These are phyloP conservation scores for Colletotrichum musae DNA, from an alignment of 2,329 filamentous ascomycete species.

Conservation along the genomic window DNA sequence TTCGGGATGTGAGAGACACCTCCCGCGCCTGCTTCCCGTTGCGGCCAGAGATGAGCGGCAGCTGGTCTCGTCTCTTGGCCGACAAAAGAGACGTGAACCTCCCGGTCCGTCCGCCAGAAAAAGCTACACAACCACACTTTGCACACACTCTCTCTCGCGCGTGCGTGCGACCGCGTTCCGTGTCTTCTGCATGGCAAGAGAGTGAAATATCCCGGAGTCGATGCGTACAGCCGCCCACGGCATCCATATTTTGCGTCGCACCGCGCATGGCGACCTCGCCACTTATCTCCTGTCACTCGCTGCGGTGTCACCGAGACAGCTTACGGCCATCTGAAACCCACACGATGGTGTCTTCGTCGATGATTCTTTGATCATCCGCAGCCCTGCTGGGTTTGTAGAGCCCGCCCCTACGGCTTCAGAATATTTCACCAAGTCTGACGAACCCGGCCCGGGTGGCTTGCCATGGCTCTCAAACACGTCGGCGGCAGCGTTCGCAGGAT, in stretches of 20 bases:
- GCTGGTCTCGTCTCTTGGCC: constrained; percentile 40
- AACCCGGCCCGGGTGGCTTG: not conserved
- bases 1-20: constrained; percentile 1
- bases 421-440: not conserved
- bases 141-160: constrained; percentile 51
- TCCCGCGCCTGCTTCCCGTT: constrained; percentile 6
- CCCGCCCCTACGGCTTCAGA: constrained; percentile 31
- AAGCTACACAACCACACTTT: constrained; percentile 42
- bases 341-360: constrained; percentile 40
- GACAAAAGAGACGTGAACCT: constrained; percentile 21
- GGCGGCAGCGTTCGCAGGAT: constrained; percentile 20
- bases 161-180: constrained; percentile 48
- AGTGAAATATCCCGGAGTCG: constrained; percentile 51
- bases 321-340: constrained; percentile 51
- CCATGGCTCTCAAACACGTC: constrained; percentile 9
- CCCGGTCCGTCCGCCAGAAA: constrained; percentile 24
- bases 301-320: constrained; percentile 50
- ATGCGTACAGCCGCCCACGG: constrained; percentile 51
- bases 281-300: constrained; percentile 50
- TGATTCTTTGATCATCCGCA: constrained; percentile 3
- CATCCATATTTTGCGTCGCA: constrained; percentile 45
- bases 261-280: constrained; percentile 41
- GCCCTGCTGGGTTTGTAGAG: constrained; percentile 15
- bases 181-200: constrained; percentile 48
- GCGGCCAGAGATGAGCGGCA: constrained; percentile 39